Evolutionary conservation across 345 rosid genomes (phyloP).

Genomic region (Lepidium aucheri): DNA sequence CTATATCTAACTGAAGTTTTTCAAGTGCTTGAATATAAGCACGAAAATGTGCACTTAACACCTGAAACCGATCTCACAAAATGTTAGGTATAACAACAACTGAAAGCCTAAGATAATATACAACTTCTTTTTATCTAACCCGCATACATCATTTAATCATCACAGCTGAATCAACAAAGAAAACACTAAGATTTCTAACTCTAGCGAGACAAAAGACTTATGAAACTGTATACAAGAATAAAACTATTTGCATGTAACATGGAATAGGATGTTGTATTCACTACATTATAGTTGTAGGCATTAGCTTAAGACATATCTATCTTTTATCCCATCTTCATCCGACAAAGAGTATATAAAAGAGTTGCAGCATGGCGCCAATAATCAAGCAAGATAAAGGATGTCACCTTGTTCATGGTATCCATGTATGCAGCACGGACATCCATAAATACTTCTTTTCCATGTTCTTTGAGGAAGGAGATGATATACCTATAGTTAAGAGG

Average conservation of each 20-base stretch:
- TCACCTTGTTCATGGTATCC: constrained; percentile 98
- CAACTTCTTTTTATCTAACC: not conserved
- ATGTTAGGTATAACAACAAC: not conserved
- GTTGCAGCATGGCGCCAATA: not conserved
- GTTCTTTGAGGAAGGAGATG: constrained; percentile 80
- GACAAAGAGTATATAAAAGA: not conserved
- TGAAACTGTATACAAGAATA: not conserved
- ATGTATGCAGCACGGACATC: constrained; percentile 91
- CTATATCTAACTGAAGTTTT: constrained; percentile 94
- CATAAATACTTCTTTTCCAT: constrained; percentile 77
- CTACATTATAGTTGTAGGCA: not conserved
- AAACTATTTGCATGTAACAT: not conserved
- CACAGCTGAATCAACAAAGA: constrained; percentile 4
- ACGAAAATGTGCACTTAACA: constrained; percentile 94
- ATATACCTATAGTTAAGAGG: constrained; percentile 50
- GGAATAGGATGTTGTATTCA: not conserved
- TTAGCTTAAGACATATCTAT: not conserved
- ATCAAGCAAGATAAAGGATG: constrained; percentile 13
- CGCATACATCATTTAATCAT: not conserved
- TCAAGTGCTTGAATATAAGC: constrained; percentile 96
- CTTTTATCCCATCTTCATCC: not conserved
- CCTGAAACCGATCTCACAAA: constrained; percentile 43
- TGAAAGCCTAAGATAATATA: not conserved
- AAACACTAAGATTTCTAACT: not conserved
- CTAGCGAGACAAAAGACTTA: not conserved